Evolutionary conservation across 2,329 filamentous ascomycete genomes (phyloP), one percentile per base, ranked within the genome.

Genomic region (Neonectria magnoliae): DNA sequence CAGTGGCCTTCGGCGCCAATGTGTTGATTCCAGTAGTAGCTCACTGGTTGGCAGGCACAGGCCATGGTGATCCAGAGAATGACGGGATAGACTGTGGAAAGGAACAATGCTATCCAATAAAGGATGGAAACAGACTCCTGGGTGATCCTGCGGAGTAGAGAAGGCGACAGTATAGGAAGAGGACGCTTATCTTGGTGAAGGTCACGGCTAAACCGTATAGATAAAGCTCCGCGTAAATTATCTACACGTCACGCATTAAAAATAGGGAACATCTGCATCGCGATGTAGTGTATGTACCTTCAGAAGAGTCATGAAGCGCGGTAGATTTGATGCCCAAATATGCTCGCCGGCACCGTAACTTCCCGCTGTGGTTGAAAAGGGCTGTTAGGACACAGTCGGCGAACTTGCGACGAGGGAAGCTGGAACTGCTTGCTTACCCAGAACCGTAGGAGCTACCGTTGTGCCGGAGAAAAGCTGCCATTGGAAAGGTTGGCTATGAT

Each of bases 1-100:
- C 65, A 67, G 13, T 42, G 25, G 1, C 65, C 65, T 36, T 65
- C 53, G 3, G 55, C 52, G 10, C 65, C 65, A 10, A 47, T 42
- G 33, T 60, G 62, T 41, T 62, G 65, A 13, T 57, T 60, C 65
- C 65, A 67, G 27, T 60, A 67, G 44, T 54, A 62, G 47, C 18
- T 57, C 13, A 67, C 38, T 11, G 65, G 65, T 5, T 18, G 31
- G 16, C 65, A 67, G 4, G 59, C 59, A 16, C 48, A 54, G 13
- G 50, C 59, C 55, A 65, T 44, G 13, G 62, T 62, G 14, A 65
- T 51, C 51, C 58, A 60, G 4, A 67, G 22, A 18, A 54, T 18
- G 11, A 67, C 16, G 5, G 57, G 58, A 47, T 65, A 62, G 2
- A 16, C 5, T 5, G n/a, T 29, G 2, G 62, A 42, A 7, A 65